Evolutionary conservation across 768 basidiomycete genomes (phyloP).

Genomic region (Paxillus ammoniavirescens): DNA sequence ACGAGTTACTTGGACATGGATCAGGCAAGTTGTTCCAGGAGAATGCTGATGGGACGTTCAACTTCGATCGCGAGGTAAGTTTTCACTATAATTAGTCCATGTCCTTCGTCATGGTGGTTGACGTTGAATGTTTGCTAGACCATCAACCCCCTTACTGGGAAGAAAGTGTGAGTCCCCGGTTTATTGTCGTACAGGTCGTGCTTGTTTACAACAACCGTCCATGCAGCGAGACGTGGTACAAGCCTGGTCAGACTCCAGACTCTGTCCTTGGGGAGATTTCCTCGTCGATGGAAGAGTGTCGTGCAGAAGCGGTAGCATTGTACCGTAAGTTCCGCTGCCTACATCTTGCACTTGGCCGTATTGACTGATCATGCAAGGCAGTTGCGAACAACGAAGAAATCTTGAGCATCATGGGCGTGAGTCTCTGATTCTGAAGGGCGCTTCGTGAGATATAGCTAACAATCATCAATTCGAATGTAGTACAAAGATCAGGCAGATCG

Average conservation of each 20-base stretch:
- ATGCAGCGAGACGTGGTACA: constrained; percentile 78
- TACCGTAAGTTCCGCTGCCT: constrained; percentile 51
- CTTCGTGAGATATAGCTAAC: not conserved
- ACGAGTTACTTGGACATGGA: constrained; percentile 85
- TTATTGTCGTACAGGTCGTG: not conserved
- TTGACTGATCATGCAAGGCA: constrained; percentile 22
- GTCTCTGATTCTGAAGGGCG: constrained; percentile 16
- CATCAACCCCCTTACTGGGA: constrained; percentile 78
- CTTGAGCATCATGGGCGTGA: constrained; percentile 75
- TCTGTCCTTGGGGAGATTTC: constrained; percentile 85
- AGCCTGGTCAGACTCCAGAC: constrained; percentile 79
- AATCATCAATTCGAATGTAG: constrained; percentile 31
- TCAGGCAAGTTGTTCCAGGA: constrained; percentile 84
- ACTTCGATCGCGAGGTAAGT: constrained; percentile 74
- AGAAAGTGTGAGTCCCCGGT: constrained; percentile 54
- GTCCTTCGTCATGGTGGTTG: not conserved
- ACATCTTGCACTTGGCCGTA: not conserved
- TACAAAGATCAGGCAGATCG: constrained; percentile 66
- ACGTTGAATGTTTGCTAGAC: constrained; percentile 42
- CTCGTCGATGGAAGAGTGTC: constrained; percentile 90
- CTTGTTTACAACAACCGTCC: not conserved
- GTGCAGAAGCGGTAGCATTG: constrained; percentile 85
- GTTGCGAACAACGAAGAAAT: constrained; percentile 77
- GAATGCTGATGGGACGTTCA: constrained; percentile 69
- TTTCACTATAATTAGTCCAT: constrained; percentile 3